Evolutionary conservation across 441 rosid genomes (phyloP).

Genomic region (Pelargonium cotyledonis): DNA sequence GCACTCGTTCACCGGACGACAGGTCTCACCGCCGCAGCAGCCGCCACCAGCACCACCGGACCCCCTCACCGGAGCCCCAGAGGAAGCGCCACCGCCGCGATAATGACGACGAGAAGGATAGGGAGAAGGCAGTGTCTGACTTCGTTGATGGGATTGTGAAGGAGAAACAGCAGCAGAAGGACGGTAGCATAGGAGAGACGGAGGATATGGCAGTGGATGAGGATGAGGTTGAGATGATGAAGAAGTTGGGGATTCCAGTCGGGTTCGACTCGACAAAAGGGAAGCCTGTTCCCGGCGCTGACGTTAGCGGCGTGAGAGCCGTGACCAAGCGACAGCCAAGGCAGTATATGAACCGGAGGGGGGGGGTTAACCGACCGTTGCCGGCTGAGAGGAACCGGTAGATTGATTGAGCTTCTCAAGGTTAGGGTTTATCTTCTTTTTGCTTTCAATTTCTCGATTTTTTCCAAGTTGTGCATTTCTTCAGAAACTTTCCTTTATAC

Average conservation of each 20-base stretch:
- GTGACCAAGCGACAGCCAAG: slow-evolving; percentile 83
- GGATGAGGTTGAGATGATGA: slow-evolving; percentile 88
- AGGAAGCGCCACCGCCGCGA: slow-evolving; percentile 62
- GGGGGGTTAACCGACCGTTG: slow-evolving; percentile 86
- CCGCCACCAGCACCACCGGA: slow-evolving; percentile 41
- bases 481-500: no score
- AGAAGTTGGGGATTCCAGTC: slow-evolving; percentile 76
- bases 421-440: slow-evolving; percentile 25
- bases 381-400: slow-evolving; percentile 72
- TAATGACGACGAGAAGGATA: slow-evolving; percentile 36
- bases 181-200: slow-evolving; percentile 29
- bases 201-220: slow-evolving; percentile 30
- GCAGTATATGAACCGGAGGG: slow-evolving; percentile 94
- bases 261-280: slow-evolving; percentile 94
- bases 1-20: slow-evolving; percentile 55
- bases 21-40: slow-evolving; percentile 43
- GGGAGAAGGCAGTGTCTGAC: slow-evolving; percentile 48
- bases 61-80: slow-evolving; percentile 57
- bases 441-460: background rate
- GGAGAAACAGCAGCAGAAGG: slow-evolving; percentile 43
- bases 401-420: slow-evolving; percentile 25
- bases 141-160: slow-evolving; percentile 51
- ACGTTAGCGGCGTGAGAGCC: slow-evolving; percentile 67
- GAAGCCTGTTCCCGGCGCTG: slow-evolving; percentile 76
- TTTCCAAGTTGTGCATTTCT: background rate